Evolutionary conservation across 805 yeast genomes (phyloP).

Genomic region (Henningerozyma blattae): DNA sequence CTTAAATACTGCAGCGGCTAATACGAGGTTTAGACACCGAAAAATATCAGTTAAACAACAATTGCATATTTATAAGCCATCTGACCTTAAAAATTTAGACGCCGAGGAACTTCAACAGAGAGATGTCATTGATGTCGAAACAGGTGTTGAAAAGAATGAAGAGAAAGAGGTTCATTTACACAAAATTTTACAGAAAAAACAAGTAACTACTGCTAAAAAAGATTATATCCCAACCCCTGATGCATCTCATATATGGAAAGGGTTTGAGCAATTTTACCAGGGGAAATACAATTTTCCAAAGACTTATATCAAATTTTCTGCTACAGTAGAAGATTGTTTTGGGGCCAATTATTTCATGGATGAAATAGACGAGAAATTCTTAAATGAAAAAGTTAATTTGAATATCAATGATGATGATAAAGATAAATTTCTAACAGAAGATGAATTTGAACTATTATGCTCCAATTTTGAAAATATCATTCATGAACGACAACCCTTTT

Average conservation of each 20-base stretch:
- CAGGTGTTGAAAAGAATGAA: constrained; percentile 96
- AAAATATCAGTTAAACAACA: constrained; percentile 89
- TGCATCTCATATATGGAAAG: constrained; percentile 76
- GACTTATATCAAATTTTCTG: constrained; percentile 75
- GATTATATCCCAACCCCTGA: constrained; percentile 91
- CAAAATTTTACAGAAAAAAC: constrained; percentile 64
- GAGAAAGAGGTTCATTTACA: constrained; percentile 95
- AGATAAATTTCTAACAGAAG: constrained; percentile 43
- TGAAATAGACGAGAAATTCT: constrained; percentile 69
- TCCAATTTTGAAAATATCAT: constrained; percentile 64
- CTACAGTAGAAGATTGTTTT: constrained; percentile 90
- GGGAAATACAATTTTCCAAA: constrained; percentile 62
- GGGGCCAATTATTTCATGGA: constrained; percentile 86
- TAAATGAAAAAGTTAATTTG: constrained; percentile 32
- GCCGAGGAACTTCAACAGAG: constrained; percentile 47
- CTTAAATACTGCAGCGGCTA: too few relatives aligned
- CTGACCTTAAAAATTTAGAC: constrained; percentile 72
- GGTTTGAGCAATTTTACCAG: constrained; percentile 58
- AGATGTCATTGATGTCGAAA: constrained; percentile 80
- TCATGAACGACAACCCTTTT: constrained; percentile 75
- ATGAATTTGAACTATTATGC: constrained; percentile 74
- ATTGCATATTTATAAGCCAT: constrained; percentile 61
- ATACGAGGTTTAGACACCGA: constrained; percentile 82
- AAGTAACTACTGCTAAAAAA: constrained; percentile 12
- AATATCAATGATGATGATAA: constrained; percentile 6